Base-by-base conservation (phyloP, 371 early-diverging fungal species). In the Apophysomyces ossiformis region DNA sequence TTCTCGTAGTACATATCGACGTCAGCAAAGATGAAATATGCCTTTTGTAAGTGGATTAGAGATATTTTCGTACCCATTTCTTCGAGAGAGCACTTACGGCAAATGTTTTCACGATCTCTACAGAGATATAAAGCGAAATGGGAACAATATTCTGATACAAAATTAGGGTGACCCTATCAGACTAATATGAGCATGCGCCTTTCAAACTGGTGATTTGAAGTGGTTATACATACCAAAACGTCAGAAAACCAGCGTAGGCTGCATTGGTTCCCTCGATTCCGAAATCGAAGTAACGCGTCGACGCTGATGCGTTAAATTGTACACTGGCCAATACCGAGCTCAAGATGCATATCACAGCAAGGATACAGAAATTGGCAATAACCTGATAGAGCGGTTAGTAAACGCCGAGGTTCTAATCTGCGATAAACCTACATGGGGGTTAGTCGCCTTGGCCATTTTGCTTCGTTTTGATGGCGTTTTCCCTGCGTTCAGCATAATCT, bases 91-190 rank as follows among this genome's bases (percentile, higher is more conserved):
- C 16, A 65, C 80, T 70, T 78, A 82, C 82, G 15, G 75, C 84
- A 50, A 80, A 58, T 3, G 92, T 88, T 75, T 94, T 95, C 38
- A 94, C 95, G 35, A 95, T 84, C 75, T 99, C 99, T 8, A 99
- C 87, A 16, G 94, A 96, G 56, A 99, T 92, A 72, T 97, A 99
- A 37, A 99, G 86, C 21, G 98, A 96, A 60, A 99, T 93, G 0
- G 99, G 99, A 6, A 99, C 81, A 69, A 83, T 83, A 57, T 83
- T 83, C 57, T 83, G 84, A 44, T 81, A 83, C 61, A 83, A 57
- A 64, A 83, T 83, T 8, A 83, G 67, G 4, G 84, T 75, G 18
- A 83, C 81, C 84, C 83, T 82, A 90, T 36, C 94, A 37, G 16
- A 16, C 21, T 8, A 74, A 12, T 26, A 26, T 26, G 32, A 26